phyloP scores from a whole-genome alignment of 768 basidiomycete species.

The Tephrocybe sp. region DNA sequence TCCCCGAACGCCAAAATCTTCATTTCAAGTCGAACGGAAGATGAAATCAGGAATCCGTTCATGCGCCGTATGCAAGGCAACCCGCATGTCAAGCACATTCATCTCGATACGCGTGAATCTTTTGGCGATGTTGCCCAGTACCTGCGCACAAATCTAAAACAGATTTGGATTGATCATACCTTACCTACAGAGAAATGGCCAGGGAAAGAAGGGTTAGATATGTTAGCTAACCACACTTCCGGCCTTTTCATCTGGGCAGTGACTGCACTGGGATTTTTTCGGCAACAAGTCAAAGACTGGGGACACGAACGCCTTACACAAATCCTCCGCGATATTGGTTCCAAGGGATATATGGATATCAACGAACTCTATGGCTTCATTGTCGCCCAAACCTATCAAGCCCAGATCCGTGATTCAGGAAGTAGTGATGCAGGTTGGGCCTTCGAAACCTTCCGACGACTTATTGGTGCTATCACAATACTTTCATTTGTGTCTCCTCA shows the following conservation, averaged over 20 bases:
- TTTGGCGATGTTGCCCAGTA: constrained; percentile 10
- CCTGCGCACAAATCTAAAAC: not conserved
- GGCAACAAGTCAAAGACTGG: constrained; percentile 2
- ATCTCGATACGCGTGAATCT: constrained; percentile 10
- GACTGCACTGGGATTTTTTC: constrained; percentile 3
- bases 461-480: constrained; percentile 16
- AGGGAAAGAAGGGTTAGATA: constrained; percentile 7
- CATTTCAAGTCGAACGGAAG: constrained; percentile 14
- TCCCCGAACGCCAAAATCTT: constrained; percentile 14
- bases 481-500: no score
- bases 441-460: constrained; percentile 14
- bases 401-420: not conserved
- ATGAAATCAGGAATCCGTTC: constrained; percentile 12
- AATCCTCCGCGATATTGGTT: constrained; percentile 8
- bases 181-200: constrained; percentile 12
- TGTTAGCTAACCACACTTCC: constrained; percentile 4
- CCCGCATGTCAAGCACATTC: constrained; percentile 12
- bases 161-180: constrained; percentile 5
- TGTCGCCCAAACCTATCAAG: not conserved
- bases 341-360: constrained; percentile 13
- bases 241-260: constrained; percentile 22
- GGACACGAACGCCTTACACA: constrained; percentile 11
- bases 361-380: constrained; percentile 15
- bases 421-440: constrained; percentile 11
- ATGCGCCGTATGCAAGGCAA: not conserved